A percentile compares a stretch with the other conserved stretches of the same genome.
phyloP scores from a whole-genome alignment of 2,329 filamentous ascomycete genomes.

The Apiospora saccharicola region DNA sequence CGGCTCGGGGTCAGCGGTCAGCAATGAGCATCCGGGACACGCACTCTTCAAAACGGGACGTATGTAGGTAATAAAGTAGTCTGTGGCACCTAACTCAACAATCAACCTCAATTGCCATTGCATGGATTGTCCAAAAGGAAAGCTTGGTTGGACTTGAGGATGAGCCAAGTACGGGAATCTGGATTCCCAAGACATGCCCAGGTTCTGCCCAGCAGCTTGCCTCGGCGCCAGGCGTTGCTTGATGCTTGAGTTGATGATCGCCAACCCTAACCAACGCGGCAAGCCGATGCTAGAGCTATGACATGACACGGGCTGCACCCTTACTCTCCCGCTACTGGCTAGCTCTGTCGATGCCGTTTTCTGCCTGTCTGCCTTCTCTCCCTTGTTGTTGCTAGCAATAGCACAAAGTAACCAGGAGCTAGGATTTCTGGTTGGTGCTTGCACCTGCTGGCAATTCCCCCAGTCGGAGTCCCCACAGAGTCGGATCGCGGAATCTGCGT shows the following conservation, averaged over 20 bases:
- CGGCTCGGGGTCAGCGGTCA: background rate
- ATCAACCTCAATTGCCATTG: background rate
- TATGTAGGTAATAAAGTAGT: background rate
- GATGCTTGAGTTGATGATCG: background rate
- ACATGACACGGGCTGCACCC: background rate
- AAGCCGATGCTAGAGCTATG: background rate
- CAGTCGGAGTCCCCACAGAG: constrained; percentile 12
- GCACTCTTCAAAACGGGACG: background rate
- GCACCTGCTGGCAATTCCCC: background rate
- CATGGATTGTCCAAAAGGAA: background rate
- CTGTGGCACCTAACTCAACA: background rate
- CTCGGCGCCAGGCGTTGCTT: background rate
- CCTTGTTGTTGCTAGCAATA: background rate
- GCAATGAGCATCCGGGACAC: background rate
- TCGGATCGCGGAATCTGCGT: constrained; percentile 17
- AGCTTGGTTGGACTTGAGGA: background rate
- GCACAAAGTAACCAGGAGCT: background rate
- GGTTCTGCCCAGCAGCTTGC: background rate
- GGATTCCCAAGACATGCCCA: background rate
- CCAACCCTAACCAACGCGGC: background rate
- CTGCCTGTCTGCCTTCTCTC: background rate
- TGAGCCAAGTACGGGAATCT: constrained; percentile 1
- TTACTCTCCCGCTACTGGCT: background rate
- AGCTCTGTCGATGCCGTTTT: background rate
- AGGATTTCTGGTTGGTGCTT: background rate